Evolutionary conservation across 1,284 basidiomycete species (phyloP).

Genomic region (Cystobasidium pallidum): DNA sequence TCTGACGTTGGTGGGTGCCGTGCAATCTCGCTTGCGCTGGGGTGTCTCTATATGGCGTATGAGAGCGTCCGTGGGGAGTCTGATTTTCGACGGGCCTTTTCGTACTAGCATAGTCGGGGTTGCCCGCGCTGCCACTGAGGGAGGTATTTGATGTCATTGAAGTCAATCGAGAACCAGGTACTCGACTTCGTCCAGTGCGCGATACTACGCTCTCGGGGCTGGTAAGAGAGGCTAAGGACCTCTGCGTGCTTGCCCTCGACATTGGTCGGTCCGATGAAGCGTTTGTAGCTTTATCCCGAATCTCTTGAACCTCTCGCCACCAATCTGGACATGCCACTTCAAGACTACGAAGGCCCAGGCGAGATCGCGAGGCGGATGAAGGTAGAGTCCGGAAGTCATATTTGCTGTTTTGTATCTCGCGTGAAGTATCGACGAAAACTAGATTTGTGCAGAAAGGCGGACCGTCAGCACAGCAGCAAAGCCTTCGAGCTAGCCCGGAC

Average conservation of each 20-base stretch:
- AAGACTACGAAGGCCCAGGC: slow-evolving; percentile 11
- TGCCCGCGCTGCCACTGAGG: background rate
- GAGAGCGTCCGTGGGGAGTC: no score
- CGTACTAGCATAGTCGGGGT: no score
- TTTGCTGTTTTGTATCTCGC: background rate
- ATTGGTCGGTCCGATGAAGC: slow-evolving; percentile 9
- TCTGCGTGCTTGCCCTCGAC: slow-evolving; percentile 16
- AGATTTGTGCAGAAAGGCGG: background rate
- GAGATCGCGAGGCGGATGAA: background rate
- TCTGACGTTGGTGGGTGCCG: background rate
- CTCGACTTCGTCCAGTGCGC: background rate
- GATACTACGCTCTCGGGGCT: background rate
- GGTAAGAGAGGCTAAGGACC: background rate
- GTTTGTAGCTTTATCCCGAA: slow-evolving; percentile 10
- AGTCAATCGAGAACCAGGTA: background rate
- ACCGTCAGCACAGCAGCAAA: background rate
- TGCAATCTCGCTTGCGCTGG: background rate
- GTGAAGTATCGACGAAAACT: background rate
- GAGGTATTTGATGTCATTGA: background rate
- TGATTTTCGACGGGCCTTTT: no score
- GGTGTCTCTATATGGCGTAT: slow-evolving; percentile 1
- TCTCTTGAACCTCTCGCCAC: slow-evolving; percentile 36
- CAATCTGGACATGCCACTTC: slow-evolving; percentile 33
- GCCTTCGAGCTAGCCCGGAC: background rate
- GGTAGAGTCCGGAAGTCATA: background rate